phyloP scores from a whole-genome alignment of 352 stramenopile species.

The Globisporangium acanthophoron region DNA sequence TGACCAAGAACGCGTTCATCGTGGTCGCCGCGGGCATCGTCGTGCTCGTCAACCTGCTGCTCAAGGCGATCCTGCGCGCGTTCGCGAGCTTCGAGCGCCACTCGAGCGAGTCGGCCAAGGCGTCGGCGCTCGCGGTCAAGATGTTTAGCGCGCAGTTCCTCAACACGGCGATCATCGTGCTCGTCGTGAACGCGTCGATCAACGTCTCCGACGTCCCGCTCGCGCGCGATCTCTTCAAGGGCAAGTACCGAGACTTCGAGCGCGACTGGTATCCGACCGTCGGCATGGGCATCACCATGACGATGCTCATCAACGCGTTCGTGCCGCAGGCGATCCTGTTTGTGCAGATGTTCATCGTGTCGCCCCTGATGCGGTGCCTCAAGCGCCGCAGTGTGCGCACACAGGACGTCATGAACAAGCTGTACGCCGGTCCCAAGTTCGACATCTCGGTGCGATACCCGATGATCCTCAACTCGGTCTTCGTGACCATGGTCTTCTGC shows the following conservation, averaged over 20 bases:
- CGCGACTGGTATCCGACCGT: constrained; percentile 84
- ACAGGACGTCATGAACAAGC: constrained; percentile 68
- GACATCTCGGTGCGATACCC: constrained; percentile 79
- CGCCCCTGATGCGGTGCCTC: constrained; percentile 37
- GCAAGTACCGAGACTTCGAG: constrained; percentile 79
- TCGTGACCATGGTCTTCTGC: constrained; percentile 81
- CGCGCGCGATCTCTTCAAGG: constrained; percentile 56
- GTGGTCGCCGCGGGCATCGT: constrained; percentile 56
- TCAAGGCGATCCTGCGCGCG: constrained; percentile 60
- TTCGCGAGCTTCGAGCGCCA: constrained; percentile 74
- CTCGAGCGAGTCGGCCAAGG: constrained; percentile 78
- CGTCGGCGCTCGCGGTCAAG: constrained; percentile 64
- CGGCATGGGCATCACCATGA: constrained; percentile 83
- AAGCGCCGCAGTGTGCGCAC: constrained; percentile 43
- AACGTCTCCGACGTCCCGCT: constrained; percentile 55
- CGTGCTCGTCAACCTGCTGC: constrained; percentile 68
- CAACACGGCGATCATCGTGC: constrained; percentile 80
- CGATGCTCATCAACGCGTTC: constrained; percentile 82
- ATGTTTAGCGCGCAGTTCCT: constrained; percentile 80
- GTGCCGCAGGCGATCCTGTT: constrained; percentile 57
- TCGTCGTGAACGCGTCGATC: constrained; percentile 21
- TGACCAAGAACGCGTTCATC: constrained; percentile 66
- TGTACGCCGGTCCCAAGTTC: constrained; percentile 70
- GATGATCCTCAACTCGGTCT: constrained; percentile 79
- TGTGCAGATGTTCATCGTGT: constrained; percentile 54